Conservation (phyloP, 176 grass and related monocot species). For the Triticum turgidum region DNA sequence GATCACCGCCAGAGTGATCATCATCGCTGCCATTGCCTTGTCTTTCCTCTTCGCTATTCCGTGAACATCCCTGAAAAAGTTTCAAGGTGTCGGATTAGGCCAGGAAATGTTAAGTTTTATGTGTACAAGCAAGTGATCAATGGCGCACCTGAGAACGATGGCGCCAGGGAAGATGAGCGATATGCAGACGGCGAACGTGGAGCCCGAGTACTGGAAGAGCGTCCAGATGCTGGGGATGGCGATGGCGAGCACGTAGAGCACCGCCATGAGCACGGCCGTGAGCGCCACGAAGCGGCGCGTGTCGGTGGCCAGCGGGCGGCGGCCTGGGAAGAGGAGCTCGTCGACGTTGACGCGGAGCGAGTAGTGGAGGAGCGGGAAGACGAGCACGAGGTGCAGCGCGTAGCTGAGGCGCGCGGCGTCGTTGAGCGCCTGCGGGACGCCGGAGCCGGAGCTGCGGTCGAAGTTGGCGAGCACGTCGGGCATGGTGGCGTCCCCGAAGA, state of each 20-base stretch:
- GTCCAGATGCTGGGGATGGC: constrained; percentile 84
- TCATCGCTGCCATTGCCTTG: constrained; percentile 57
- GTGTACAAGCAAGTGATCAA: neutral
- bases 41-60: constrained; percentile 68
- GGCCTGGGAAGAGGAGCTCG: constrained; percentile 64
- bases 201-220: constrained; percentile 77
- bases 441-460: constrained; percentile 51
- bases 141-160: constrained; percentile 68
- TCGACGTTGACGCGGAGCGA: constrained; percentile 82
- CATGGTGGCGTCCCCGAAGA: constrained; percentile 92
- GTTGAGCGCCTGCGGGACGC: constrained; percentile 62
- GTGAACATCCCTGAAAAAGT: constrained; percentile 57
- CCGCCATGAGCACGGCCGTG: constrained; percentile 53
- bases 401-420: constrained; percentile 87
- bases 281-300: constrained; percentile 63
- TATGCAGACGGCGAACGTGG: constrained; percentile 73
- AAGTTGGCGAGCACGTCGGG: constrained; percentile 91
- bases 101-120: neutral
- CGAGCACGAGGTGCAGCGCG: constrained; percentile 79
- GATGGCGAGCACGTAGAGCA: constrained; percentile 59
- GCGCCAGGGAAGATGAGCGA: constrained; percentile 83
- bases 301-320: constrained; percentile 38
- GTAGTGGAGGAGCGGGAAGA: constrained; percentile 89
- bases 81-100: neutral
- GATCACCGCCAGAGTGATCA: constrained; percentile 74